Conservation (phyloP, 2,329 filamentous ascomycete genomes). For the Parafenestella ontariensis region DNA sequence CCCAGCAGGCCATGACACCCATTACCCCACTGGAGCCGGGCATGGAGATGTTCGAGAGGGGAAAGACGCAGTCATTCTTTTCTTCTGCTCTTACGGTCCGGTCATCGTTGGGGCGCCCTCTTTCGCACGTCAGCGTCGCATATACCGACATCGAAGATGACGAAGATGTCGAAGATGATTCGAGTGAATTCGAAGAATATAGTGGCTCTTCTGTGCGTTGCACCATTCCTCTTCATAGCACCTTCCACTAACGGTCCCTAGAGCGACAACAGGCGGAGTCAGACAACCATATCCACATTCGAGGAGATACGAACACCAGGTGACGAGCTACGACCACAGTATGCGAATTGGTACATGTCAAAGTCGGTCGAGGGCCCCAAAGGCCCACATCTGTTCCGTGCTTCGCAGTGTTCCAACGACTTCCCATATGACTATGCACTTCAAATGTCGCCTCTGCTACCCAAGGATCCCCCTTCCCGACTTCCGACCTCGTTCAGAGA, state of each 20-base stretch:
- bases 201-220: conserved; percentile 69
- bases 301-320: conserved; percentile 83
- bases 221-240: conserved; percentile 3
- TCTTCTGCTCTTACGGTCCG: conserved; percentile 49
- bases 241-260: conserved; percentile 50
- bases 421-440: conserved; percentile 61
- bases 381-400: conserved; percentile 86
- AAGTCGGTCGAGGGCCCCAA: conserved; percentile 79
- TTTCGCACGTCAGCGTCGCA: conserved; percentile 77
- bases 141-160: conserved; percentile 72
- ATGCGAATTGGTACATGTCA: conserved; percentile 64
- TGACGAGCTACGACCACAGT: conserved; percentile 63
- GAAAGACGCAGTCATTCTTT: conserved; percentile 65
- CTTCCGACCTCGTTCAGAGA: conserved; percentile 52
- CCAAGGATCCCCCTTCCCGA: conserved; percentile 62
- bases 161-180: conserved; percentile 60
- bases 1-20: conserved; percentile 55
- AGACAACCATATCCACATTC: conserved; percentile 86
- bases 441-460: conserved; percentile 76
- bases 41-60: conserved; percentile 59
- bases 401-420: conserved; percentile 67
- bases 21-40: conserved; percentile 53
- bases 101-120: conserved; percentile 61
- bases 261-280: conserved; percentile 69
- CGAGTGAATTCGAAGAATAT: conserved; percentile 56